Evolutionary conservation across 345 rosid species (phyloP).

Genomic region (Citrus mangshanensis): DNA sequence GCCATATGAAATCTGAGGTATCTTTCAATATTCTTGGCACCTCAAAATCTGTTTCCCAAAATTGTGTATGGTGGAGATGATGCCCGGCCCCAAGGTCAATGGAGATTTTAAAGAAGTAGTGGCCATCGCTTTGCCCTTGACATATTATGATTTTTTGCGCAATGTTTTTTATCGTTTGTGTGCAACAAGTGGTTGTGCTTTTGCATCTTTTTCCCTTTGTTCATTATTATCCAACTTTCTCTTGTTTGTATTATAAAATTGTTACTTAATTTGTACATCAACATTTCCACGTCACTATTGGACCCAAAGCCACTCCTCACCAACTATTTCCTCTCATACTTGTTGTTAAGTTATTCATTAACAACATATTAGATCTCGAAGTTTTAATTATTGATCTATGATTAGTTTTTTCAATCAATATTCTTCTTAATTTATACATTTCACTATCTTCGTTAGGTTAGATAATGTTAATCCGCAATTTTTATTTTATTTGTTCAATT

Average conservation of each 20-base stretch:
- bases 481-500: neutral
- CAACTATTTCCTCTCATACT: neutral
- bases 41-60: neutral
- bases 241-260: neutral
- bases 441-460: neutral
- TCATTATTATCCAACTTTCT: neutral
- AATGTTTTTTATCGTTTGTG: conserved; percentile 1
- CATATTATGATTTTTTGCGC: neutral
- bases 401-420: too few species aligned
- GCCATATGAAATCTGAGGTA: neutral
- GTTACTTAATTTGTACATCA: neutral
- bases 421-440: neutral
- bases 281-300: neutral
- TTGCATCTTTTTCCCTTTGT: neutral
- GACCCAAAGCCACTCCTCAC: neutral
- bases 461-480: neutral
- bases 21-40: neutral
- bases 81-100: conserved; percentile 3
- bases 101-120: neutral
- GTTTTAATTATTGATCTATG: too few species aligned
- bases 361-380: too few species aligned
- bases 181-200: neutral
- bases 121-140: conserved; percentile 6
- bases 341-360: too few species aligned
- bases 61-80: neutral